Conservation (phyloP, 805 yeast species). For the Brettanomyces bruxellensis region DNA sequence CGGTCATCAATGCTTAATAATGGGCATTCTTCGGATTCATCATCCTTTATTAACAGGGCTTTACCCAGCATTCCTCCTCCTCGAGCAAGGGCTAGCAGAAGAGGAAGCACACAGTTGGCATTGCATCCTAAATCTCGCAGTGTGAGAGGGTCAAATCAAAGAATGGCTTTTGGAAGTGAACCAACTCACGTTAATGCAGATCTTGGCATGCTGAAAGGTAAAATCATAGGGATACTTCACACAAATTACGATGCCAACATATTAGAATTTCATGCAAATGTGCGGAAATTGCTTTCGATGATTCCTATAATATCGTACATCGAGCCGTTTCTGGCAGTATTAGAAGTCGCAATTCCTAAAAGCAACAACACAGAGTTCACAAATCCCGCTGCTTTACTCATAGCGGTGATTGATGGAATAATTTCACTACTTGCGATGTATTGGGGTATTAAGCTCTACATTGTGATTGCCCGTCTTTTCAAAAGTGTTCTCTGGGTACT, state of each 20-base stretch:
- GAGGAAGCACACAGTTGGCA: too few relatives aligned
- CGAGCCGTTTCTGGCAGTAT: neutral
- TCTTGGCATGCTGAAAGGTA: too few relatives aligned
- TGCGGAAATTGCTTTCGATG: neutral
- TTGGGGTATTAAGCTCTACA: conserved; percentile 1
- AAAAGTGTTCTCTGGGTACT: conserved; percentile 1
- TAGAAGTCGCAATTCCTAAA: conserved; percentile 1
- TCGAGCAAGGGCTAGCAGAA: too few relatives aligned
- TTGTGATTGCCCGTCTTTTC: neutral
- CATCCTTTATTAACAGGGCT: neutral
- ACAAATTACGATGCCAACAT: conserved; percentile 1
- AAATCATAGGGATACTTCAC: neutral
- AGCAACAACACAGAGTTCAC: neutral
- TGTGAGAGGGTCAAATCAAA: too few relatives aligned
- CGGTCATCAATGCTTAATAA: neutral
- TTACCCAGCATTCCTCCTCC: neutral
- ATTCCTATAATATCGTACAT: conserved; percentile 1
- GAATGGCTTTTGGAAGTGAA: too few relatives aligned
- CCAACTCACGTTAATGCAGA: too few relatives aligned
- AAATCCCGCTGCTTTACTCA: neutral
- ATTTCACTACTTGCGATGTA: neutral
- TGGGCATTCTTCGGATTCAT: neutral
- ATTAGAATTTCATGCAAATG: neutral
- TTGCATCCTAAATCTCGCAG: too few relatives aligned
- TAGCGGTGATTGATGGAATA: neutral